Evolutionary conservation across 1,284 basidiomycete genomes (phyloP).

Genomic region (Tylopilus sp.): DNA sequence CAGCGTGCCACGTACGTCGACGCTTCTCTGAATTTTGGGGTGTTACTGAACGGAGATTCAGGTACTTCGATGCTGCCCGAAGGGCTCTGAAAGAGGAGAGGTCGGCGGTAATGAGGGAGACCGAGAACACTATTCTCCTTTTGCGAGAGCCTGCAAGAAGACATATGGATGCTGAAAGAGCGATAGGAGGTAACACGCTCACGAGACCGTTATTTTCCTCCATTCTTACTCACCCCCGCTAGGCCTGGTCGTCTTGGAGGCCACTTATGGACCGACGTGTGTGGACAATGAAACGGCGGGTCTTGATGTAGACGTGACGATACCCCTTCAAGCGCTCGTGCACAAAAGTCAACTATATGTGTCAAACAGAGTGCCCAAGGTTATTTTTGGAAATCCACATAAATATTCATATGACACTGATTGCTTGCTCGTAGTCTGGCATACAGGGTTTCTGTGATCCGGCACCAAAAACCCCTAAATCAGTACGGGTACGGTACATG

Average conservation of each 20-base stretch:
- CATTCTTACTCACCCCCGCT: constrained; percentile 9
- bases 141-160: constrained; percentile 44
- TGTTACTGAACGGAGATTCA: constrained; percentile 33
- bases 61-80: constrained; percentile 49
- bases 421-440: constrained; percentile 42
- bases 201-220: constrained; percentile 2
- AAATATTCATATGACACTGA: constrained; percentile 18
- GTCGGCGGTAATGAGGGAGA: constrained; percentile 52
- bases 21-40: constrained; percentile 8
- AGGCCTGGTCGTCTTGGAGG: constrained; percentile 68
- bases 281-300: constrained; percentile 47
- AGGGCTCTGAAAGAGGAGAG: constrained; percentile 55
- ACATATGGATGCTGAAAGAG: constrained; percentile 41
- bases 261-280: constrained; percentile 50
- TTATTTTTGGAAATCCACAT: constrained; percentile 27
- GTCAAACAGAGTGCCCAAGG: constrained; percentile 67
- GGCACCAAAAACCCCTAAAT: constrained; percentile 61
- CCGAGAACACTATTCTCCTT: constrained; percentile 46
- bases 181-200: constrained; percentile 29
- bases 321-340: constrained; percentile 80
- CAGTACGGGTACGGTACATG: constrained; percentile 67
- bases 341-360: constrained; percentile 75
- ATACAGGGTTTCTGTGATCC: constrained; percentile 76
- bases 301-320: constrained; percentile 68
- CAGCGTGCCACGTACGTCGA: constrained; percentile 35